Evolutionary conservation across 2,329 filamentous ascomycete genomes (phyloP), one percentile per base, ranked within the genome.

Genomic region (Fusarium sp.): DNA sequence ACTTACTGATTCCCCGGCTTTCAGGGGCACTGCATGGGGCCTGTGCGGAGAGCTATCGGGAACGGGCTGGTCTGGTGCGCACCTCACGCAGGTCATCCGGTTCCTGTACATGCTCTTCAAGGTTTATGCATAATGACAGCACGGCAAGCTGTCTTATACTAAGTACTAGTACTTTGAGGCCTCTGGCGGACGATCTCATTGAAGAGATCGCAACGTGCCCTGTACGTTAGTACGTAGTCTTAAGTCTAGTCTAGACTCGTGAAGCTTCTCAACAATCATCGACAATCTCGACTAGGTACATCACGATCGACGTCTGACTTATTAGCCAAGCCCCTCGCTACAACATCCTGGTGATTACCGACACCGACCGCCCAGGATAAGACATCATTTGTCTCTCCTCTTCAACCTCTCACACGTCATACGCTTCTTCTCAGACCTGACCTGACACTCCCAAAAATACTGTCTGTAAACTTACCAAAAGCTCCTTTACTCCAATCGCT

Each of bases 231-330:
- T 23, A 23, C 23, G 6, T 23, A 23, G 38, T 26, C 20, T 41
- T 8, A 42, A 23, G 23, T 42, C 30, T 20, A 50, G 47, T 28
- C 47, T 51, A 51, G 34, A 51, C 47, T 38, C 47, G 66, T 50
- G 50, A 63, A 67, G 60, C 64, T 68, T 40, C 72, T 68, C 70
- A 72, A 73, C 70, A 73, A 41, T 50, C 57, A 70, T 63, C 65
- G 62, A 62, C 61, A 65, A 65, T 69, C 65, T 64, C 64, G 53
- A 60, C 67, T 59, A 52, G 55, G 41, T 62, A 69, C 70, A 72
- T 74, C 71, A 71, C 66, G 67, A 72, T 72, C 71, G 65, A 70
- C 67, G 57, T 60, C 49, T 49, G 47, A 57, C 59, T 46, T 55
- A 68, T 68, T 70, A 65, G 67, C 67, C 67, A 68, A 65, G 67